Evolutionary conservation across 441 rosid species (phyloP).

Genomic region (Eutrema salsugineum): DNA sequence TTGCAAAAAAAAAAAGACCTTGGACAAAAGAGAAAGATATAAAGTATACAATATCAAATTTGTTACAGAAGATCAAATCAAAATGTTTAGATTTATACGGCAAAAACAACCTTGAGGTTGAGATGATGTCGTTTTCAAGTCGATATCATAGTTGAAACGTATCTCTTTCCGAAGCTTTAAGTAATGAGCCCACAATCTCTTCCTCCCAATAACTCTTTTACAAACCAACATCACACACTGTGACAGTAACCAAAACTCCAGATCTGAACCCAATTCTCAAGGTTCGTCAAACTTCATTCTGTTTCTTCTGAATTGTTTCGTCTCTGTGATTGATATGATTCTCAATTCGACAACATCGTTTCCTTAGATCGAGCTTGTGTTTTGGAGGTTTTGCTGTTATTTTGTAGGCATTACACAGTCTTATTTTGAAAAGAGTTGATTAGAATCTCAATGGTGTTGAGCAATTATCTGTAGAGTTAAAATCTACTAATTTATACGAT

Average conservation of each 20-base stretch:
- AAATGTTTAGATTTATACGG: not conserved
- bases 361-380: not conserved
- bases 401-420: not conserved
- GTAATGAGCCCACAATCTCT: not conserved
- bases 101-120: not conserved
- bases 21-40: no score
- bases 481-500: not conserved
- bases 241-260: conserved; percentile 1
- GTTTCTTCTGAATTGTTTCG: not conserved
- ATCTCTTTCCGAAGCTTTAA: conserved; percentile 6
- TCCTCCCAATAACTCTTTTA: conserved; percentile 2
- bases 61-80: not conserved
- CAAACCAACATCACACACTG: not conserved
- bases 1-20: no score
- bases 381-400: not conserved
- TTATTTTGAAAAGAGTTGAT: not conserved
- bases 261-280: conserved; percentile 21
- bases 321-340: not conserved
- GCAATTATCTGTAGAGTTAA: not conserved
- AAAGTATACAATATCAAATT: not conserved
- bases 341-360: not conserved
- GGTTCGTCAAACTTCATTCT: conserved; percentile 7
- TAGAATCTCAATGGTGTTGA: not conserved
- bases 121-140: not conserved
- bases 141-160: conserved; percentile 9